Evolutionary conservation across 2,329 filamentous ascomycete genomes (phyloP).

Genomic region (Neonectria punicea): DNA sequence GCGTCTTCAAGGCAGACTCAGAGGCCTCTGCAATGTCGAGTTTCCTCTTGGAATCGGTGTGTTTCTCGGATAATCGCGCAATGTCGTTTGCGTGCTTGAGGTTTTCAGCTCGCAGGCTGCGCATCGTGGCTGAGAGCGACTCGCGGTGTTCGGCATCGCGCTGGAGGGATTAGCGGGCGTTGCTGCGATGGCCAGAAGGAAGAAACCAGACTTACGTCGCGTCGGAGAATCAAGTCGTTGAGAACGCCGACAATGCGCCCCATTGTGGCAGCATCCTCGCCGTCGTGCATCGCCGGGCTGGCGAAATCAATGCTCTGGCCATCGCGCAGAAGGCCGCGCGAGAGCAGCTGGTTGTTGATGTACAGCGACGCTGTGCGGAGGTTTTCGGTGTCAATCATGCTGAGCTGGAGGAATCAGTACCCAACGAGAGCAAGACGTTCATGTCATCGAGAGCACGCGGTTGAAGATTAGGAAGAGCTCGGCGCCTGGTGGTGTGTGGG

Average conservation of each 20-base stretch:
- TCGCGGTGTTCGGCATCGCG: constrained; percentile 92
- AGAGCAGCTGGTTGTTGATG: constrained; percentile 78
- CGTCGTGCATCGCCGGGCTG: constrained; percentile 70
- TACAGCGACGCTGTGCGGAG: constrained; percentile 75
- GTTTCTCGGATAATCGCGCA: constrained; percentile 65
- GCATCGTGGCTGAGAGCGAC: constrained; percentile 80
- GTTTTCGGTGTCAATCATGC: constrained; percentile 69
- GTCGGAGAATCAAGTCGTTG: constrained; percentile 89
- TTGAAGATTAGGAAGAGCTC: constrained; percentile 23
- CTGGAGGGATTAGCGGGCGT: constrained; percentile 55
- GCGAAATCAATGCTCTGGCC: constrained; percentile 86
- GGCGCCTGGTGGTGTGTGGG: constrained; percentile 9
- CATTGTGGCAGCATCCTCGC: constrained; percentile 72
- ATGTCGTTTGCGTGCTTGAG: constrained; percentile 78
- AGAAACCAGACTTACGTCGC: constrained; percentile 73
- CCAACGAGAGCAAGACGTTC: constrained; percentile 31
- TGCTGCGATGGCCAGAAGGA: background rate
- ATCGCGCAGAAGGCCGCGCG: constrained; percentile 72
- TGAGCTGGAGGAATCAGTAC: constrained; percentile 30
- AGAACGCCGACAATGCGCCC: constrained; percentile 90
- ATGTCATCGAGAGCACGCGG: constrained; percentile 34
- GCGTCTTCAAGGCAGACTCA: constrained; percentile 74
- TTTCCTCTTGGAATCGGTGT: constrained; percentile 65
- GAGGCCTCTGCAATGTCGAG: constrained; percentile 72
- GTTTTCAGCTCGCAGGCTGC: constrained; percentile 78